These are phyloP conservation scores for Metarhizium sp. DNA, from an alignment of 2,329 filamentous ascomycete genomes.

Conservation along the genomic window DNA sequence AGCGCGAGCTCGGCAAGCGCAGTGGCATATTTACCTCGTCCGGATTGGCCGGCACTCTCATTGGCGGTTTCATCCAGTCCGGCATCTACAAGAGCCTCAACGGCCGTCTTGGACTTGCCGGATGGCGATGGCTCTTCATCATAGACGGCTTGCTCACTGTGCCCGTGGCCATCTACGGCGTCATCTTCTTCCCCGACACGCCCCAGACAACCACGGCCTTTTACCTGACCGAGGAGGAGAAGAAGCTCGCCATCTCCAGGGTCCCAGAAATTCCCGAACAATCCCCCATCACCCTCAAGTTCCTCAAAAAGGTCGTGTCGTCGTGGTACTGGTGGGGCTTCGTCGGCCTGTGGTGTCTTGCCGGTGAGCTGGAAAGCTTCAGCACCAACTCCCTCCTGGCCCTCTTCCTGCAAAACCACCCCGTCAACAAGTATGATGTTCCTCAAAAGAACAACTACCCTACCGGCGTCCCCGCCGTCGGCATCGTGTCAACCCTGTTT, in stretches of 20 bases:
- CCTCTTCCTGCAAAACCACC: constrained; percentile 40
- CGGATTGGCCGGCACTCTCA: constrained; percentile 44
- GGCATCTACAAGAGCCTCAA: constrained; percentile 43
- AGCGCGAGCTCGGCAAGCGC: constrained; percentile 51
- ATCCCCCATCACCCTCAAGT: constrained; percentile 36
- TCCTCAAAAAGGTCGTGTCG: constrained; percentile 44
- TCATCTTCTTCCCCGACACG: constrained; percentile 29
- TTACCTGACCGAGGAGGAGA: constrained; percentile 35
- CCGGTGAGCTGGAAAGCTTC: constrained; percentile 63
- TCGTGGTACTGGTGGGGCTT: constrained; percentile 61
- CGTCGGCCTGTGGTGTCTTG: constrained; percentile 58
- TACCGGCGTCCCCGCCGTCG: constrained; percentile 45
- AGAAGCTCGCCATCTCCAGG: constrained; percentile 30
- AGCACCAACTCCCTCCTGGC: constrained; percentile 50
- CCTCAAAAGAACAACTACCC: constrained; percentile 48
- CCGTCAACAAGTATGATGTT: constrained; percentile 31
- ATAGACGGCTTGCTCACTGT: constrained; percentile 49
- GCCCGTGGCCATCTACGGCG: constrained; percentile 24
- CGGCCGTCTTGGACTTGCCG: constrained; percentile 43
- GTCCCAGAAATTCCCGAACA: constrained; percentile 26
- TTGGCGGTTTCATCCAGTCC: constrained; percentile 47
- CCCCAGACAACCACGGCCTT: constrained; percentile 36
- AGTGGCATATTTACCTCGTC: constrained; percentile 54
- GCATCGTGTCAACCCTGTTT: constrained; percentile 53
- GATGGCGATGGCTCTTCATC: constrained; percentile 64